Percentiles rank a stretch among this genome's conserved stretches.
Conservation (phyloP, 768 basidiomycete species). For the Lactifluus echinatus region DNA sequence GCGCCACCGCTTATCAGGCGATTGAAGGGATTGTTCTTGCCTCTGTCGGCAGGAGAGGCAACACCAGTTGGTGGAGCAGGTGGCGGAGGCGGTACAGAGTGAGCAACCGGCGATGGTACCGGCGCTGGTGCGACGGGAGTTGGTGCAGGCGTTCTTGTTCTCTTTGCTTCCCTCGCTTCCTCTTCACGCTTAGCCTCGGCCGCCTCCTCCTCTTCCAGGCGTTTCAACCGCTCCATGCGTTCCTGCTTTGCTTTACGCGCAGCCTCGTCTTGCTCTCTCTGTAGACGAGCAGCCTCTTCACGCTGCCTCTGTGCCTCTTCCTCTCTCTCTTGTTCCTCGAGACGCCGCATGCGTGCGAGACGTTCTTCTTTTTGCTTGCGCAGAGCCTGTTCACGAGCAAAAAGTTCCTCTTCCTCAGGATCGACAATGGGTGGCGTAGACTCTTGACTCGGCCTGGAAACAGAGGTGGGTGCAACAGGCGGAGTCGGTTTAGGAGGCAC, state of each 20-base stretch:
- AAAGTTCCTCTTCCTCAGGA: constrained; percentile 66
- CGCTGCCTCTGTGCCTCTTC: constrained; percentile 44
- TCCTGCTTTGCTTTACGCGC: constrained; percentile 11
- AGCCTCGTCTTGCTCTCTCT: constrained; percentile 26
- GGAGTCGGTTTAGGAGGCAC: constrained; percentile 29
- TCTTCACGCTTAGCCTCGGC: constrained; percentile 16
- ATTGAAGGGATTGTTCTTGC: constrained; percentile 76
- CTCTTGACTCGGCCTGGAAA: constrained; percentile 29
- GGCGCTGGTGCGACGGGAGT: constrained; percentile 30
- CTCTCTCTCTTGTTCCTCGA: constrained; percentile 56
- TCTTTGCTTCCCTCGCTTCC: constrained; percentile 3
- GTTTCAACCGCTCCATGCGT: constrained; percentile 12
- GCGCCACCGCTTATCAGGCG: constrained; percentile 47
- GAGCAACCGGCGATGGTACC: constrained; percentile 24
- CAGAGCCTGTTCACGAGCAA: constrained; percentile 61
- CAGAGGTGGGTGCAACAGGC: constrained; percentile 25
- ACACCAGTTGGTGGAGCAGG: constrained; percentile 31
- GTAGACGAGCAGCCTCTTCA: constrained; percentile 22
- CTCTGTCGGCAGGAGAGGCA: constrained; percentile 35
- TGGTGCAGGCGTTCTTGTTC: constrained; percentile 35
- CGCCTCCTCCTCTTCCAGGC: constrained; percentile 16
- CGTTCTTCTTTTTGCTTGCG: constrained; percentile 68
- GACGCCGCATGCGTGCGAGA: constrained; percentile 53
- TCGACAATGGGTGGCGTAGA: constrained; percentile 47
- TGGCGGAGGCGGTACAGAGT: constrained; percentile 30